These are phyloP conservation scores for Mortierella sp. DNA, from an alignment of 371 early-diverging fungal genomes.

Conservation along the genomic window DNA sequence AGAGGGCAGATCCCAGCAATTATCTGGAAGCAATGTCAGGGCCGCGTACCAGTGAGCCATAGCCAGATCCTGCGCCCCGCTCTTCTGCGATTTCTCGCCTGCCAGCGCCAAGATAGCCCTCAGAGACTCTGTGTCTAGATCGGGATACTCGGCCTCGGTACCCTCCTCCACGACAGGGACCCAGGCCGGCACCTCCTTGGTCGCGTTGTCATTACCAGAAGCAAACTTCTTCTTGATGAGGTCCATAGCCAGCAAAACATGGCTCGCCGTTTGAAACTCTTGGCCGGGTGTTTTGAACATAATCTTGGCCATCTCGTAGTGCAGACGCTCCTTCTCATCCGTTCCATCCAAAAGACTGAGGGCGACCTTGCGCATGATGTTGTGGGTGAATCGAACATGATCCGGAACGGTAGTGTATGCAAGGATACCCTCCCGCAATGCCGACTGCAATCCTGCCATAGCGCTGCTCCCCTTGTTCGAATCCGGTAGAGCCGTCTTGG, in stretches of 20 bases:
- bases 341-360: slow-evolving; percentile 31
- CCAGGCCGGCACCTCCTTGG: slow-evolving; percentile 20
- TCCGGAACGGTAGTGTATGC: slow-evolving; percentile 42
- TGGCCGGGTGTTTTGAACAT: slow-evolving; percentile 27
- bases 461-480: slow-evolving; percentile 31
- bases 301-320: slow-evolving; percentile 47
- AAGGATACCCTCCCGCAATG: slow-evolving; percentile 46
- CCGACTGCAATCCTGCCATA: slow-evolving; percentile 53
- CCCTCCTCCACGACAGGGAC: slow-evolving; percentile 19
- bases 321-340: slow-evolving; percentile 38
- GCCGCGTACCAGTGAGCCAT: slow-evolving; percentile 38
- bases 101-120: slow-evolving; percentile 31
- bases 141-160: neutral
- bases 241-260: slow-evolving; percentile 31
- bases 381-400: slow-evolving; percentile 37
- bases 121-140: slow-evolving; percentile 19
- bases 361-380: slow-evolving; percentile 47
- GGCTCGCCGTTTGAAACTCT: slow-evolving; percentile 36
- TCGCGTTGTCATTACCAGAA: neutral
- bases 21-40: slow-evolving; percentile 24
- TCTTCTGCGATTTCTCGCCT: slow-evolving; percentile 47
- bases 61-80: slow-evolving; percentile 45
- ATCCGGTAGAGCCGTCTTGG: neutral
- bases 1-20: slow-evolving; percentile 27
- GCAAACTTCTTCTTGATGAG: slow-evolving; percentile 30